A percentile compares a stretch with the other conserved stretches of the same genome.
Evolutionary conservation across 192 early-diverging fungal genomes (phyloP).

Genomic region (Rhizoclosmatium globosum): DNA sequence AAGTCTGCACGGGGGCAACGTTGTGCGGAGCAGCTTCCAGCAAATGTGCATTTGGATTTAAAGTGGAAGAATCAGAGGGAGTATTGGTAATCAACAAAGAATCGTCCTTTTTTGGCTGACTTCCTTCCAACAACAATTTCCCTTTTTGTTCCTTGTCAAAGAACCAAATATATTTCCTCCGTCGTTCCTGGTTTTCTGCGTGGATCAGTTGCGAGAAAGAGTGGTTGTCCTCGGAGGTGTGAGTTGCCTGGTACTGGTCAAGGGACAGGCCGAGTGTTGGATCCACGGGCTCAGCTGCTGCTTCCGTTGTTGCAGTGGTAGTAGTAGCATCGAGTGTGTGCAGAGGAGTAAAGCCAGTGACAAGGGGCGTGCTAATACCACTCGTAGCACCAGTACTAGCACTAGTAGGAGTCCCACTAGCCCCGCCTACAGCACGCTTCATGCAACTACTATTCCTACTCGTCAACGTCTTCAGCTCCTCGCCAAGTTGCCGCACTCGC

Average conservation of each 20-base stretch:
- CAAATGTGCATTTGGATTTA: background rate
- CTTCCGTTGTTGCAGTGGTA: conserved; percentile 8
- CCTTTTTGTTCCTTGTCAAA: conserved; percentile 68
- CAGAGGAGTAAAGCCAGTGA: conserved; percentile 20
- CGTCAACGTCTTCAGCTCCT: conserved; percentile 26
- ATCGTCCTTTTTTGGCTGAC: background rate
- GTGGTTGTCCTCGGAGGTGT: conserved; percentile 86
- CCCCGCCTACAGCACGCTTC: no score
- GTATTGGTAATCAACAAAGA: background rate
- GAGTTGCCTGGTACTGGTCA: conserved; percentile 75
- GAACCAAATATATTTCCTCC: conserved; percentile 70
- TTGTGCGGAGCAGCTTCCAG: background rate
- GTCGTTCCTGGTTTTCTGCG: conserved; percentile 64
- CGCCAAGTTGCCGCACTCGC: conserved; percentile 29
- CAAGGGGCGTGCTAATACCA: conserved; percentile 7
- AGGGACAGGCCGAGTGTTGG: conserved; percentile 47
- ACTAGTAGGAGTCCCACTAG: background rate
- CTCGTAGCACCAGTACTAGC: background rate
- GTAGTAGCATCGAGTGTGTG: conserved; percentile 8
- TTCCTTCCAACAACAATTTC: conserved; percentile 28
- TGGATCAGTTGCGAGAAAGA: conserved; percentile 74
- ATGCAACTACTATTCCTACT: background rate
- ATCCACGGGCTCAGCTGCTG: conserved; percentile 10
- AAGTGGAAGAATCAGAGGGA: background rate
- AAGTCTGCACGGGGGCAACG: conserved; percentile 47